Evolutionary conservation across 2,329 filamentous ascomycete genomes (phyloP), one percentile per base, ranked within the genome.

Genomic region (Sporothrix variecibatus): DNA sequence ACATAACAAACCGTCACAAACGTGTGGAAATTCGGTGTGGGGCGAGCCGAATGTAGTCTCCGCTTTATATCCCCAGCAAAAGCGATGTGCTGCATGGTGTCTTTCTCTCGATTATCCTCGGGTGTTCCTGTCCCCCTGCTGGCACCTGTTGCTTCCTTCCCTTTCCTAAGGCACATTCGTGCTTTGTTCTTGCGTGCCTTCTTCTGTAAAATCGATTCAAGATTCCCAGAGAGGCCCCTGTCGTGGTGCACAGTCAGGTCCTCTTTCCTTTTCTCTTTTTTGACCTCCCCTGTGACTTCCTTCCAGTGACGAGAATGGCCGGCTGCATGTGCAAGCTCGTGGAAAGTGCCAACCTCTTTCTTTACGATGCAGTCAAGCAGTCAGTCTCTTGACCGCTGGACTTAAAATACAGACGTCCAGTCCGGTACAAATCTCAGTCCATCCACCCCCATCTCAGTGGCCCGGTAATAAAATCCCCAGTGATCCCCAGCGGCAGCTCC

Each of bases 41-140:
- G 69, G 60, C 69, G 51, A 60, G 38, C 51, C 26, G 69, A 23
- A 34, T 53, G 31, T 51, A 34, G 43, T 71, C 69, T 46, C 69
- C 69, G 31, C 53, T 71, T 60, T 60, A 11, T 49, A 8, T 28
- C 17, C 28, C 31, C 38, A 11, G 62, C 38, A n/a, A 34, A 38
- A 65, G 12, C 34, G n/a, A 46, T 60, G 4, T 65, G 60, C 34
- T 31, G 26, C 56, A 31, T 58, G 56, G 26, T 58, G 56, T 28
- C 56, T 58, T 51, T 43, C 43, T 46, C 12, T 49, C 43, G 8
- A 51, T 17, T 34, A 51, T 51, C 65, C 65, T 68, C 65, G 65
- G 60, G 65, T 68, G 65, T 68, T 51, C 65, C 26, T 68, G 26
- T n/a, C n/a, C 43, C 65, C 43, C 20, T 1, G 2, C 23, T 49